phyloP scores from a whole-genome alignment of 202 grass and related monocot species.

The Sporobolus alterniflorus region DNA sequence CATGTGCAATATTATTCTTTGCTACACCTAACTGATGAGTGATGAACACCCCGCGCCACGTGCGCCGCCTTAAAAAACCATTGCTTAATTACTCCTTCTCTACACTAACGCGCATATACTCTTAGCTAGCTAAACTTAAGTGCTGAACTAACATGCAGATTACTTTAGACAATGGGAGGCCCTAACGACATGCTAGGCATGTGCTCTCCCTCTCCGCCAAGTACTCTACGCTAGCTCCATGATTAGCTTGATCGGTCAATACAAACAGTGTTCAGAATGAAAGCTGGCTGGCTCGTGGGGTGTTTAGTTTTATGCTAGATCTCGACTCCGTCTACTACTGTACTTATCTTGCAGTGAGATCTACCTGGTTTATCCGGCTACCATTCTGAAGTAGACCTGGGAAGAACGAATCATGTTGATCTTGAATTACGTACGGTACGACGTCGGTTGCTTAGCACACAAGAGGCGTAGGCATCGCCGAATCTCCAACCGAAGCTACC shows the following conservation, averaged over 20 bases:
- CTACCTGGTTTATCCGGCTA: too few relatives aligned
- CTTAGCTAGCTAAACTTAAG: neutral
- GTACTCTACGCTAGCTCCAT: neutral
- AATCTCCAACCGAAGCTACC: too few relatives aligned
- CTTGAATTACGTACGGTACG: conserved; percentile 1
- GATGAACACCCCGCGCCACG: neutral
- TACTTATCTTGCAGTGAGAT: neutral
- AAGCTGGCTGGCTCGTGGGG: neutral
- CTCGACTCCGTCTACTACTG: neutral
- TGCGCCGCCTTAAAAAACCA: neutral
- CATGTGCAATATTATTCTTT: too few relatives aligned
- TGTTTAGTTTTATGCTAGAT: neutral
- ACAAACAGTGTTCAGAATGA: conserved; percentile 16
- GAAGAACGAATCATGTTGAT: conserved; percentile 42
- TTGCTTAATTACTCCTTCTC: conserved; percentile 1
- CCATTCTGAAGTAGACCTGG: conserved; percentile 7
- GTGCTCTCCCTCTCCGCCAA: conserved; percentile 1
- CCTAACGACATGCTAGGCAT: conserved; percentile 39
- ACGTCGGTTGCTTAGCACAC: conserved; percentile 17
- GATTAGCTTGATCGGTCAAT: conserved; percentile 27
- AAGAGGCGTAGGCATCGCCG: conserved; percentile 1
- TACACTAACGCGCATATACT: neutral
- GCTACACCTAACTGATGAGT: too few relatives aligned
- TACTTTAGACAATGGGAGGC: conserved; percentile 12
- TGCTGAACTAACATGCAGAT: conserved; percentile 12